Conservation (phyloP, 2,329 filamentous ascomycete genomes). For the Dactylellina cionopaga region DNA sequence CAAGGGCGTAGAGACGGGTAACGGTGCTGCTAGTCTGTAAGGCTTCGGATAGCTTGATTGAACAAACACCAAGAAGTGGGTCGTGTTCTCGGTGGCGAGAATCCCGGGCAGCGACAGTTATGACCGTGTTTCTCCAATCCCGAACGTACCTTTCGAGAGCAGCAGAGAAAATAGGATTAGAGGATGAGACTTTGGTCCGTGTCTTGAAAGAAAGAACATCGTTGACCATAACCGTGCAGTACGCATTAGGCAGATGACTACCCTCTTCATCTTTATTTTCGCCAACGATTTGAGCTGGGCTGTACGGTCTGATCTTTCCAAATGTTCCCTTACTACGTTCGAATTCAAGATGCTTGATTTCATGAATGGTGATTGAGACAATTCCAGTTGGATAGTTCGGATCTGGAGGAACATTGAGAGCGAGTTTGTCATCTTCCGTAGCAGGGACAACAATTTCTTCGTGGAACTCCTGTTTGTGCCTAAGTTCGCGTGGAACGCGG, state of each 20-base stretch:
- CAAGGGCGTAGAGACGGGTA: constrained; percentile 94
- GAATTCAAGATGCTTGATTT: constrained; percentile 94
- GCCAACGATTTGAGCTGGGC: constrained; percentile 64
- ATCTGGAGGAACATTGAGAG: constrained; percentile 89
- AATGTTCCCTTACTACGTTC: constrained; percentile 86
- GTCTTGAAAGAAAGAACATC: constrained; percentile 83
- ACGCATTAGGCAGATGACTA: constrained; percentile 83
- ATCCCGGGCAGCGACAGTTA: constrained; percentile 89
- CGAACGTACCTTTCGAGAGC: constrained; percentile 92
- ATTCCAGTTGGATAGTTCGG: constrained; percentile 95
- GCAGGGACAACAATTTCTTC: constrained; percentile 85
- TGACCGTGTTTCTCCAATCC: constrained; percentile 87
- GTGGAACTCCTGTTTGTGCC: constrained; percentile 79
- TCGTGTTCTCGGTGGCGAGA: constrained; percentile 91
- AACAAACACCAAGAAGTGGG: constrained; percentile 90
- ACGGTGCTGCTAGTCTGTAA: constrained; percentile 85
- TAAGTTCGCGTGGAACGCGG: constrained; percentile 74
- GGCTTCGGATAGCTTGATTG: constrained; percentile 86
- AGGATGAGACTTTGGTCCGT: constrained; percentile 91
- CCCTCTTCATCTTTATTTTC: constrained; percentile 87
- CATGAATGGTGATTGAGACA: constrained; percentile 85
- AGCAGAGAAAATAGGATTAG: constrained; percentile 96
- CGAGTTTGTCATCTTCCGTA: constrained; percentile 79
- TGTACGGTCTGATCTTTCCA: constrained; percentile 66
- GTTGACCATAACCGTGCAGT: constrained; percentile 91